Evolutionary conservation across 805 yeast species (phyloP), one percentile per base, ranked within the genome.

Genomic region (Lipomyces anomalus): DNA sequence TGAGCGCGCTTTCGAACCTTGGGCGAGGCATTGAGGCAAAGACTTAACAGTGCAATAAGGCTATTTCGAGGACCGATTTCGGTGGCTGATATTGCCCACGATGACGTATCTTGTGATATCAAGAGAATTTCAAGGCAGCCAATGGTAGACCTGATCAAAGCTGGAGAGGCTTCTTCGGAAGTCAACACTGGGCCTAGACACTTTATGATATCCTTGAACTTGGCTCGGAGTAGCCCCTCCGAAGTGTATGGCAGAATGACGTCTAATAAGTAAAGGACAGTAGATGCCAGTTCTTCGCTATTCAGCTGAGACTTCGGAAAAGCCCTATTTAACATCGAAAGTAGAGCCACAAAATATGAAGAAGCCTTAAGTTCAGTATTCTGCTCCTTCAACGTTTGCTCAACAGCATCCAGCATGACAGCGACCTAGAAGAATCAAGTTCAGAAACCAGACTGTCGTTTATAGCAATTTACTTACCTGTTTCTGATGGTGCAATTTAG

Each of bases 1-100:
- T 81, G 83, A 1, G 97, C 95, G 70, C 97, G 82, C 75, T 84
- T 86, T 64, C 98, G 79, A 9, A 92, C 95, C 59, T 92, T 92
- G 30, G 98, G 98, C 61, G 97, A 78, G 38, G 84, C 82, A 65
- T 92, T 97, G 35, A 85, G 67, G 0, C 90, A 78, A 50, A 87
- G 72, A 62, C 84, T 87, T 48, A 89, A 66, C 48, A 89, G 66
- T 38, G 90, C 95, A 33, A 75, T 73, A 47, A 88, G 67, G 35
- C 92, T 95, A 71, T 94, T 77, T 60, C 75, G 78, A 41, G 96
- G 95, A 13, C 66, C 64, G 26, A 56, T 54, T 42, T 39, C 53
- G 20, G 37, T 47, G 17, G 22, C 61, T 46, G 40, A 52, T 43
- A 33, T 59, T 33, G 78, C 74, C 99, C 99, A 92, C 13, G 87